phyloP scores from a whole-genome alignment of 441 rosid species.

The Bocquillonia castaneifolia region DNA sequence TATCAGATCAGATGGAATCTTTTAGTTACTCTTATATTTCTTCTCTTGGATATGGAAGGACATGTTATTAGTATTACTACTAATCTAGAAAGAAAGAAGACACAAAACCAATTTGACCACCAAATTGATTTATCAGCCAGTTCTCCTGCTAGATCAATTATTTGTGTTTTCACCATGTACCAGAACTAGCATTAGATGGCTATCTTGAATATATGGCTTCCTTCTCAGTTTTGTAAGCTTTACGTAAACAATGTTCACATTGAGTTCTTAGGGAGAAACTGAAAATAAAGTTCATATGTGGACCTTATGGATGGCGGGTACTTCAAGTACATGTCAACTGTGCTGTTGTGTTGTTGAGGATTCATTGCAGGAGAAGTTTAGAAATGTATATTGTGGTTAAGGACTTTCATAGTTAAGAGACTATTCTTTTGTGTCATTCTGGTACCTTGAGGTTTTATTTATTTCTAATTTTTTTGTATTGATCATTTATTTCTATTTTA shows the following conservation, averaged over 20 bases:
- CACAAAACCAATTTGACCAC: not conserved
- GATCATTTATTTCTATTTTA: not conserved
- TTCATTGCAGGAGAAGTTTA: not conserved
- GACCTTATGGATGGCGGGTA: not conserved
- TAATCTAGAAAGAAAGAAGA: not conserved
- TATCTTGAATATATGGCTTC: conserved; percentile 6
- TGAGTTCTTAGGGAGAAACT: not conserved
- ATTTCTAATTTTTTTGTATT: not conserved
- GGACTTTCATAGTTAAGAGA: not conserved
- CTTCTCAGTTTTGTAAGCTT: not conserved
- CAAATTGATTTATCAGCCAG: not conserved
- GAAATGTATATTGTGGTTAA: not conserved
- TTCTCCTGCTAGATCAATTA: not conserved
- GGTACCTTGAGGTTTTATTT: not conserved
- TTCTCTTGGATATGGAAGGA: not conserved
- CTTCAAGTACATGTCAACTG: not conserved
- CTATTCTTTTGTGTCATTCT: not conserved
- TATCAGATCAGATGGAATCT: not conserved
- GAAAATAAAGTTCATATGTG: not conserved
- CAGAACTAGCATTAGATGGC: not conserved
- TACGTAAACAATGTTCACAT: not conserved
- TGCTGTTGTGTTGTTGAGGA: not conserved
- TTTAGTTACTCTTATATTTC: not conserved
- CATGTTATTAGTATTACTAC: not conserved
- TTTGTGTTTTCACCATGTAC: conserved; percentile 2